A percentile compares a stretch with the other conserved stretches of the same genome.
Evolutionary conservation across 2,329 filamentous ascomycete genomes (phyloP).

Genomic region (Clarireedia sp.): DNA sequence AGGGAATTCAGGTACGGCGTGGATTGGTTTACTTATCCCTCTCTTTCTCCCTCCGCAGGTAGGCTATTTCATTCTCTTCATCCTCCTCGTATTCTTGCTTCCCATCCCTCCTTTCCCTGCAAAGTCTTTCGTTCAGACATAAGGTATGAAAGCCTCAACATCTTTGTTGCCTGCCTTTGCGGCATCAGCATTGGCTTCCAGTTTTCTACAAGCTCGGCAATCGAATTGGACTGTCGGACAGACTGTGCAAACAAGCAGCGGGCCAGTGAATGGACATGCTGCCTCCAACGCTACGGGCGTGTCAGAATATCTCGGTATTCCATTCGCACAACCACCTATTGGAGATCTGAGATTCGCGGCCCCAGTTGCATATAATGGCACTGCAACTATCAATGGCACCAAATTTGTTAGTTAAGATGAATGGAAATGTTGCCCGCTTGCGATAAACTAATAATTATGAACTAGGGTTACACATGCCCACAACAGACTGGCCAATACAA

Average conservation of each 20-base stretch:
- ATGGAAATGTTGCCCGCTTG: background rate
- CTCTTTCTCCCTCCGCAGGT: no score
- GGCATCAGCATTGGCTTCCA: background rate
- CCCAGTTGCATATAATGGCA: slow-evolving; percentile 15
- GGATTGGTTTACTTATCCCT: background rate
- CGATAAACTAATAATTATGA: slow-evolving; percentile 14
- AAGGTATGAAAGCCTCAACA: background rate
- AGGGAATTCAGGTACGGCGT: background rate
- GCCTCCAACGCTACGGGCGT: slow-evolving; percentile 18
- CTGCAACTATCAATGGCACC: slow-evolving; percentile 17
- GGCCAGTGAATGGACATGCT: slow-evolving; percentile 23
- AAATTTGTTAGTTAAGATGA: slow-evolving; percentile 20
- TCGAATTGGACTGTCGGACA: slow-evolving; percentile 24
- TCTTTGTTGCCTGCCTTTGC: background rate
- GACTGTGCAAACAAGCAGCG: slow-evolving; percentile 24
- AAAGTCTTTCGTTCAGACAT: background rate
- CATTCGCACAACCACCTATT: slow-evolving; percentile 33
- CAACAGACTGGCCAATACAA: background rate
- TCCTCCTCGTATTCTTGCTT: background rate
- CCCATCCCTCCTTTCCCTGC: background rate
- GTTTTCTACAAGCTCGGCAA: slow-evolving; percentile 3
- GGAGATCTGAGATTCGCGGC: slow-evolving; percentile 33
- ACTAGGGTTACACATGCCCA: slow-evolving; percentile 13
- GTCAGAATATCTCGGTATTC: slow-evolving; percentile 34
- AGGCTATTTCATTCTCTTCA: background rate